Conservation (phyloP, 148 eudicot genomes). For the Rhododendron henanense region DNA sequence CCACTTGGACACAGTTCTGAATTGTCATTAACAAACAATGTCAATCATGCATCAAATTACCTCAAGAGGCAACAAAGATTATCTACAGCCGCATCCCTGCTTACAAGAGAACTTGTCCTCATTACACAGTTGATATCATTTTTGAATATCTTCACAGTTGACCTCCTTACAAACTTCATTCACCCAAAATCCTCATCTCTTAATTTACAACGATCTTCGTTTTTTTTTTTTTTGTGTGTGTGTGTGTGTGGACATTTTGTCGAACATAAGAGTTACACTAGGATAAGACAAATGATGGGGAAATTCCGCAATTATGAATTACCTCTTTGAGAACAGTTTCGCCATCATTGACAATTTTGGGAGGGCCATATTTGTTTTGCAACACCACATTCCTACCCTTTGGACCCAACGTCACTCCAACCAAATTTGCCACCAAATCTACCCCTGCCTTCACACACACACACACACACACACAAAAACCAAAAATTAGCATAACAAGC, state of each 20-base stretch:
- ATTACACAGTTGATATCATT: too few relatives aligned
- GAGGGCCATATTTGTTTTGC: slow-evolving; percentile 92
- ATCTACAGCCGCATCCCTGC: background rate
- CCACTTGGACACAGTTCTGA: background rate
- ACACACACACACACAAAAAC: slow-evolving; percentile 8
- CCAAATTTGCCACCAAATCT: slow-evolving; percentile 72
- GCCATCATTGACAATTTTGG: slow-evolving; percentile 96
- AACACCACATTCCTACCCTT: slow-evolving; percentile 94
- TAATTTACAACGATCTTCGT: background rate
- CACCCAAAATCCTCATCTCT: background rate
- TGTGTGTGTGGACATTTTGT: background rate
- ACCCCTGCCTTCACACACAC: slow-evolving; percentile 67
- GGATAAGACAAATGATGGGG: background rate
- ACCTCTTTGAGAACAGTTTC: slow-evolving; percentile 96
- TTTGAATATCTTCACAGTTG: background rate
- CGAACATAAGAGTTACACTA: background rate
- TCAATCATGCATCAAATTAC: background rate
- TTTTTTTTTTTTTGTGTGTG: too few relatives aligned
- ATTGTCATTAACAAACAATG: background rate
- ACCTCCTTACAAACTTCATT: background rate
- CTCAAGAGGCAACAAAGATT: background rate
- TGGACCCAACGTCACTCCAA: slow-evolving; percentile 93
- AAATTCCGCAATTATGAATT: background rate
- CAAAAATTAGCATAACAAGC: background rate
- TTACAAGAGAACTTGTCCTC: background rate